Conservation (phyloP, 257 asterid species). For the Solanum verrucosum region DNA sequence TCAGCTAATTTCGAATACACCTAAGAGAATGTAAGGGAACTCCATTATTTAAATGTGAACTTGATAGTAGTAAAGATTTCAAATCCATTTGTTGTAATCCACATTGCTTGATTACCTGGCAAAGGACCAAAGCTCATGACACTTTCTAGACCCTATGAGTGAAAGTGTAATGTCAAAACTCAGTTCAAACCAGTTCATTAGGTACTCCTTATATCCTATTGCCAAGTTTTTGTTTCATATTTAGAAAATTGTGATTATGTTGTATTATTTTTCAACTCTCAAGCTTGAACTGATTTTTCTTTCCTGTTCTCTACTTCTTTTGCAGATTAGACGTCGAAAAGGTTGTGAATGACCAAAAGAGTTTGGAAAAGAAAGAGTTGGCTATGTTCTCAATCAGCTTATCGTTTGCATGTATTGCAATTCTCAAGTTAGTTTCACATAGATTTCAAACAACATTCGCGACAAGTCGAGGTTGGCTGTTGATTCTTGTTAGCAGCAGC, state of each 20-base stretch:
- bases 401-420: constrained; percentile 46
- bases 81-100: background rate
- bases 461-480: constrained; percentile 50
- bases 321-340: constrained; percentile 71
- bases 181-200: too few species aligned
- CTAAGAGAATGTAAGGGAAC: background rate
- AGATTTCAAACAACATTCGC: constrained; percentile 13
- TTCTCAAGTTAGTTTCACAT: constrained; percentile 31
- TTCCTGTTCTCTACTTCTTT: background rate
- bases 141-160: too few species aligned
- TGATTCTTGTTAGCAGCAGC: constrained; percentile 59
- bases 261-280: background rate
- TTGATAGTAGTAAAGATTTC: background rate
- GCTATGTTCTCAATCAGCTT: constrained; percentile 40
- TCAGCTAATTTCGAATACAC: background rate
- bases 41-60: background rate
- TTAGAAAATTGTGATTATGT: background rate
- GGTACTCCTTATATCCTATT: too few species aligned
- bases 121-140: too few species aligned
- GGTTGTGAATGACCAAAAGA: constrained; percentile 44
- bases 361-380: constrained; percentile 61
- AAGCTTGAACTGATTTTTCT: background rate
- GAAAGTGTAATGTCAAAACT: too few species aligned
- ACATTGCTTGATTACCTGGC: too few species aligned
- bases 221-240: background rate